Conservation (phyloP, 2,329 filamentous ascomycete species). For the Colletotrichum liriopes region DNA sequence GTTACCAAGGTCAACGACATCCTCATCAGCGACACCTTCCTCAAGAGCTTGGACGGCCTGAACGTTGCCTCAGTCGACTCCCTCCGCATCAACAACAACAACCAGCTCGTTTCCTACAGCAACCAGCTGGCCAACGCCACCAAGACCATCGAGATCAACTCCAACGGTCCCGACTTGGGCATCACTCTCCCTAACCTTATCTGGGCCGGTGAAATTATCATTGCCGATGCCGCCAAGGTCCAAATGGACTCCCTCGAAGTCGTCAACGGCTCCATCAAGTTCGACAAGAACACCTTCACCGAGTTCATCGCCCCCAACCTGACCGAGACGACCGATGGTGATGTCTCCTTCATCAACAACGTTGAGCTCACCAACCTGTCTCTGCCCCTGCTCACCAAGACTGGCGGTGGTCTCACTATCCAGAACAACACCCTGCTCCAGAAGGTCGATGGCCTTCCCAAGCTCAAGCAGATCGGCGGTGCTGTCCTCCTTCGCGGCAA, state of each 20-base stretch:
- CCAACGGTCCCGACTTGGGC: conserved; percentile 82
- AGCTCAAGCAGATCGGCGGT: conserved; percentile 80
- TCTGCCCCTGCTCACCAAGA: conserved; percentile 76
- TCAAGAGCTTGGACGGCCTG: conserved; percentile 85
- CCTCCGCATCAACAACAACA: conserved; percentile 94
- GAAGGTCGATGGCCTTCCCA: conserved; percentile 76
- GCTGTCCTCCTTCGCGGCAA: conserved; percentile 88
- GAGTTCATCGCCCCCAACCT: conserved; percentile 78
- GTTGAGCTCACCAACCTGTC: conserved; percentile 79
- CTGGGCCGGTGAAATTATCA: conserved; percentile 66
- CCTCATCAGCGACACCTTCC: conserved; percentile 87
- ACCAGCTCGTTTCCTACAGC: conserved; percentile 80
- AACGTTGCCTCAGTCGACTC: conserved; percentile 80
- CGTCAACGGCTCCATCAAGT: conserved; percentile 85
- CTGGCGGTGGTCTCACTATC: conserved; percentile 87
- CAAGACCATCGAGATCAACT: conserved; percentile 78
- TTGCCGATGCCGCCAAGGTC: conserved; percentile 84
- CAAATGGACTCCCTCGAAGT: conserved; percentile 79
- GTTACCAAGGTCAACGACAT: conserved; percentile 79
- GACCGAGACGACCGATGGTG: conserved; percentile 73
- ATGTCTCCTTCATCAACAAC: conserved; percentile 77
- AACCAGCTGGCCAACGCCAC: conserved; percentile 85
- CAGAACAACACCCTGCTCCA: conserved; percentile 89
- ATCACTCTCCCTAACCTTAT: conserved; percentile 84
- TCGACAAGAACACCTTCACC: conserved; percentile 84